phyloP scores from a whole-genome alignment of 176 grass and related monocot species.

The Eragrostis curvula region DNA sequence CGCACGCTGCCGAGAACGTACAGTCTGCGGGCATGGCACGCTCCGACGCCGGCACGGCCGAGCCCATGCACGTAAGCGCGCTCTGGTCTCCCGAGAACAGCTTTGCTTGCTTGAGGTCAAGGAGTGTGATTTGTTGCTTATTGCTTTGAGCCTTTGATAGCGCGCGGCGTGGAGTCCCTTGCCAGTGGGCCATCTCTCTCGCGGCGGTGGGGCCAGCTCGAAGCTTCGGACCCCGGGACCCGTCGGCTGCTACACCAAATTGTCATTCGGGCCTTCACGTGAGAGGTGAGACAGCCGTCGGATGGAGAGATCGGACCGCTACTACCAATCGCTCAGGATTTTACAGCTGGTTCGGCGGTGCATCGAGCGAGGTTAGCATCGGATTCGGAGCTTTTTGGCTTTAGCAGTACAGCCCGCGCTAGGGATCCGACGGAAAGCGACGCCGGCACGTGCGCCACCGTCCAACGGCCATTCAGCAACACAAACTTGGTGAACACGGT shows the following conservation, averaged over 20 bases:
- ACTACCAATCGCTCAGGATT: not conserved
- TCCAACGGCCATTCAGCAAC: not conserved
- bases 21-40: constrained; percentile 4
- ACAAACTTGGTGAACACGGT: not conserved
- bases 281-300: not conserved
- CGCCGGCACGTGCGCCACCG: constrained; percentile 36
- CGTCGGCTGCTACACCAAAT: not conserved
- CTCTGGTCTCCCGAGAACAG: not conserved
- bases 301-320: not conserved
- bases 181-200: not conserved
- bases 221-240: constrained; percentile 21
- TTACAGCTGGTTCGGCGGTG: not conserved
- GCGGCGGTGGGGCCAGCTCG: not conserved
- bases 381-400: constrained; percentile 18
- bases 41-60: not conserved
- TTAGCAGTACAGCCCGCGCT: not conserved
- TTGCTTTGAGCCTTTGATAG: not conserved
- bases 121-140: not conserved
- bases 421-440: constrained; percentile 17
- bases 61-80: not conserved
- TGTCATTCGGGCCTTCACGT: not conserved
- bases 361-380: not conserved
- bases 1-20: not conserved
- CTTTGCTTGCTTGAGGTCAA: not conserved
- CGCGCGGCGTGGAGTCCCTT: not conserved